A percentile compares a stretch with the other conserved stretches of the same genome.
These are phyloP conservation scores for Trichosporon asahii DNA, from an alignment of 1,284 basidiomycete species.

Conservation along the genomic window DNA sequence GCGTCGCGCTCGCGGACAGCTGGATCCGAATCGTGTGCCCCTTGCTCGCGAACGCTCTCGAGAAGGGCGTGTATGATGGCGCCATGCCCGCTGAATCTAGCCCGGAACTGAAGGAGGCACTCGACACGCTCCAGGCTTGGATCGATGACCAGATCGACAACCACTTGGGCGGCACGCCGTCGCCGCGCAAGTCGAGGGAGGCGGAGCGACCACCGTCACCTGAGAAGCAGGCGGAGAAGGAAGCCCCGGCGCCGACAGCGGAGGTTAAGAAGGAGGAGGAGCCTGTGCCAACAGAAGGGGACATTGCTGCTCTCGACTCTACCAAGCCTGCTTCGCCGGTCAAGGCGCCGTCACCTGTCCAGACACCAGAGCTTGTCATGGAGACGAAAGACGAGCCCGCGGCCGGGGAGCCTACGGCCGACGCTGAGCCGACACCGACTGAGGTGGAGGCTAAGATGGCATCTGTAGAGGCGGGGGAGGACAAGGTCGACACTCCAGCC, in stretches of 20 bases:
- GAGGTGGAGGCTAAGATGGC: neutral
- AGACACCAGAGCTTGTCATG: neutral
- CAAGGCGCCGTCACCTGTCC: neutral
- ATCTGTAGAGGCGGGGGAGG: neutral
- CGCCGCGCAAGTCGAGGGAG: neutral
- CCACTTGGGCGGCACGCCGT: neutral
- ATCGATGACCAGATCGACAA: constrained; percentile 24
- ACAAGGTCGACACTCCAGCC: neutral
- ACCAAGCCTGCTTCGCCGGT: neutral
- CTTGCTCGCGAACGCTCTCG: constrained; percentile 64
- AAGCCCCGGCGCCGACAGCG: neutral
- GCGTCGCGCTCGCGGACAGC: constrained; percentile 58
- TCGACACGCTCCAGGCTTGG: constrained; percentile 28
- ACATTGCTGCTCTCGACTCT: neutral
- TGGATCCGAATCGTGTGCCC: constrained; percentile 61
- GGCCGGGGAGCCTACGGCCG: neutral
- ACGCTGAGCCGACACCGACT: neutral
- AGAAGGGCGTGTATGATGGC: constrained; percentile 67
- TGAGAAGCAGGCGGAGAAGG: neutral
- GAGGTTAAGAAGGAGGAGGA: neutral
- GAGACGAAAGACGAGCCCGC: neutral
- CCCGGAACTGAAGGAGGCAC: constrained; percentile 19
- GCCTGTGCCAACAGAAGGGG: neutral
- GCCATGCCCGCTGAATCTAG: neutral
- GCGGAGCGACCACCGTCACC: neutral